phyloP scores from a whole-genome alignment of 2,329 filamentous ascomycete genomes.

The Harringtonia aguacate region DNA sequence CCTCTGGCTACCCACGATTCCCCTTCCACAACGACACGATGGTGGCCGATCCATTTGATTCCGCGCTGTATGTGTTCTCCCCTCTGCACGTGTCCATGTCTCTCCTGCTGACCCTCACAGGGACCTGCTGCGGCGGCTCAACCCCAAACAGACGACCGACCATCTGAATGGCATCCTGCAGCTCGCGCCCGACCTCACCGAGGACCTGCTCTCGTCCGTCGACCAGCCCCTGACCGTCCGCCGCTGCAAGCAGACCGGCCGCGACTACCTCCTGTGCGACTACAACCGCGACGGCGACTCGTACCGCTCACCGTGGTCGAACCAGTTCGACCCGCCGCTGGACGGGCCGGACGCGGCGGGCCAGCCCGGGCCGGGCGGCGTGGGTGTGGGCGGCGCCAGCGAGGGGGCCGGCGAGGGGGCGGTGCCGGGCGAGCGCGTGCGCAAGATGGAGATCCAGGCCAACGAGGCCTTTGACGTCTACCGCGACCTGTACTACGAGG shows the following conservation, averaged over 20 bases:
- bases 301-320: conserved; percentile 97
- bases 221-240: conserved; percentile 86
- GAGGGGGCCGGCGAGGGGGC: conserved; percentile 65
- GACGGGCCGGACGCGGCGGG: conserved; percentile 39
- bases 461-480: conserved; percentile 98
- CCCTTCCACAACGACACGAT: conserved; percentile 8
- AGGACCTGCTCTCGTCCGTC: conserved; percentile 95
- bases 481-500: conserved; percentile 92
- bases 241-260: conserved; percentile 77
- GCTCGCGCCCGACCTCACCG: conserved; percentile 83
- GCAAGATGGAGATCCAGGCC: conserved; percentile 86
- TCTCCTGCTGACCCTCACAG: conserved; percentile 32
- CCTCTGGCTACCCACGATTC: too few relatives aligned
- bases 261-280: conserved; percentile 96
- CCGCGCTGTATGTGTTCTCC: conserved; percentile 52
- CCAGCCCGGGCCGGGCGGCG: conserved; percentile 32
- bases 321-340: conserved; percentile 90
- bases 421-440: conserved; percentile 78
- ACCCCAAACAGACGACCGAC: conserved; percentile 79
- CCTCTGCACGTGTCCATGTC: background rate
- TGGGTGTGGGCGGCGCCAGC: conserved; percentile 39
- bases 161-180: conserved; percentile 85
- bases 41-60: conserved; percentile 58
- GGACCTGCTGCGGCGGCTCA: conserved; percentile 94
- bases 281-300: conserved; percentile 99